Conservation (phyloP, 768 basidiomycete species). For the Amanita polypyramis region DNA sequence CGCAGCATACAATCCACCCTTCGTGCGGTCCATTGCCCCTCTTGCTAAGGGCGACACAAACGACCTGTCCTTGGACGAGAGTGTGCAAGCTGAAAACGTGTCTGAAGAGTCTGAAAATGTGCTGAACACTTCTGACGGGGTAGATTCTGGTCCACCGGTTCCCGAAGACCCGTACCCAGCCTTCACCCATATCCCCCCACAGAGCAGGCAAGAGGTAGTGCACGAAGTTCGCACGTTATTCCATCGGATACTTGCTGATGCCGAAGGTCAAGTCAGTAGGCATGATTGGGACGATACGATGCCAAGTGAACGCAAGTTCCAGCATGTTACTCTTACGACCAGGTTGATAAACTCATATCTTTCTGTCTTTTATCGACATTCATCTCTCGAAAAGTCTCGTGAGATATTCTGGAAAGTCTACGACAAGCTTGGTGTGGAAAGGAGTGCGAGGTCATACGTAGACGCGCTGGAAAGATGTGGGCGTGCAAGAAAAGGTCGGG, state of each 20-base stretch:
- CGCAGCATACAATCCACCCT: constrained; percentile 66
- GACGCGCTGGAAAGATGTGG: constrained; percentile 63
- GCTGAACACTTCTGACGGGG: background rate
- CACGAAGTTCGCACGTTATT: constrained; percentile 62
- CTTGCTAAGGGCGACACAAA: constrained; percentile 20
- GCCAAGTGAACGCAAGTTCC: constrained; percentile 32
- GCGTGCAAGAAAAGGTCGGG: constrained; percentile 26
- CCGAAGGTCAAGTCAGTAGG: background rate
- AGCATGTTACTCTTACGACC: constrained; percentile 43
- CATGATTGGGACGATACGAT: constrained; percentile 2
- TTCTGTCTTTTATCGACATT: constrained; percentile 56
- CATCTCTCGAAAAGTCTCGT: constrained; percentile 34
- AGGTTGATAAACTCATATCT: constrained; percentile 74
- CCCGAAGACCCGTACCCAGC: constrained; percentile 14
- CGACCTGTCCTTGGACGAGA: too few species aligned
- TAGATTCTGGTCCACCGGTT: constrained; percentile 7
- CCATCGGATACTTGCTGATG: constrained; percentile 41
- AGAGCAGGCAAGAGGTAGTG: constrained; percentile 61
- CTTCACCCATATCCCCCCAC: constrained; percentile 56
- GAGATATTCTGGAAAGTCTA: constrained; percentile 45
- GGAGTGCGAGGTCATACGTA: constrained; percentile 47
- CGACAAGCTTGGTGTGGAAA: constrained; percentile 25
- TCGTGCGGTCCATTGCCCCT: constrained; percentile 40
- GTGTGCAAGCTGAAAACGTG: too few species aligned
- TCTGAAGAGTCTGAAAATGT: constrained; percentile 2